Percentiles rank a stretch among this genome's conserved stretches.
These are phyloP conservation scores for Hypholoma sublateritium DNA, from an alignment of 768 basidiomycete genomes.

Conservation along the genomic window DNA sequence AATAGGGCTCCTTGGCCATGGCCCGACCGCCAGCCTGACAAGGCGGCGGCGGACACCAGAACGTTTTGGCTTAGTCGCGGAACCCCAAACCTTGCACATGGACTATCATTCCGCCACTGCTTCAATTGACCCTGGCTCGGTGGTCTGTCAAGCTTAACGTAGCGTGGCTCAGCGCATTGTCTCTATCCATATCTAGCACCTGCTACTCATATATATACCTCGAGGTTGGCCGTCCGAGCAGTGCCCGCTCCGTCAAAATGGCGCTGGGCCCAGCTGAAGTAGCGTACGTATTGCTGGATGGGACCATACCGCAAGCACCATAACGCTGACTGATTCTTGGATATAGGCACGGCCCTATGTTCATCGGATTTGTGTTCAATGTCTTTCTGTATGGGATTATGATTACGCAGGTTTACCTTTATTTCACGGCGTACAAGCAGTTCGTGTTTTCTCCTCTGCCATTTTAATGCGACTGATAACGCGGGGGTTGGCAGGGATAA, in stretches of 20 bases:
- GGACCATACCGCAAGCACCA: too few relatives aligned
- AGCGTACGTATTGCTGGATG: conserved; percentile 28
- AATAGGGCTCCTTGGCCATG: too few relatives aligned
- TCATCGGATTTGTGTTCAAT: conserved; percentile 48
- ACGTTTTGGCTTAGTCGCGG: not conserved
- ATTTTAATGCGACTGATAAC: not conserved
- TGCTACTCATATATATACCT: not conserved
- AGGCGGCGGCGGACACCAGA: too few relatives aligned
- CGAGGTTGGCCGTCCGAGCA: not conserved
- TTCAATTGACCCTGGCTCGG: not conserved
- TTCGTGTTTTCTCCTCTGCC: conserved; percentile 22
- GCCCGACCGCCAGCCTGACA: too few relatives aligned
- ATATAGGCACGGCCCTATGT: conserved; percentile 46
- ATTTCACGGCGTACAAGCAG: conserved; percentile 36
- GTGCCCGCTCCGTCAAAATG: not conserved
- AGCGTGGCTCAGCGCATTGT: not conserved
- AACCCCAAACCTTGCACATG: not conserved
- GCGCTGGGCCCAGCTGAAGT: conserved; percentile 29
- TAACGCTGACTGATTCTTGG: too few relatives aligned
- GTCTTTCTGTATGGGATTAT: conserved; percentile 49
- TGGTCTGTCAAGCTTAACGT: too few relatives aligned
- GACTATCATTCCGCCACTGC: not conserved
- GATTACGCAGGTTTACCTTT: conserved; percentile 47
- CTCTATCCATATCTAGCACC: not conserved
- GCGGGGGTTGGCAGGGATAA: conserved; percentile 33